A percentile compares a stretch with the other conserved stretches of the same genome.
These are phyloP conservation scores for Hyphodiscus sp. DNA, from an alignment of 2,329 filamentous ascomycete genomes.

Conservation along the genomic window DNA sequence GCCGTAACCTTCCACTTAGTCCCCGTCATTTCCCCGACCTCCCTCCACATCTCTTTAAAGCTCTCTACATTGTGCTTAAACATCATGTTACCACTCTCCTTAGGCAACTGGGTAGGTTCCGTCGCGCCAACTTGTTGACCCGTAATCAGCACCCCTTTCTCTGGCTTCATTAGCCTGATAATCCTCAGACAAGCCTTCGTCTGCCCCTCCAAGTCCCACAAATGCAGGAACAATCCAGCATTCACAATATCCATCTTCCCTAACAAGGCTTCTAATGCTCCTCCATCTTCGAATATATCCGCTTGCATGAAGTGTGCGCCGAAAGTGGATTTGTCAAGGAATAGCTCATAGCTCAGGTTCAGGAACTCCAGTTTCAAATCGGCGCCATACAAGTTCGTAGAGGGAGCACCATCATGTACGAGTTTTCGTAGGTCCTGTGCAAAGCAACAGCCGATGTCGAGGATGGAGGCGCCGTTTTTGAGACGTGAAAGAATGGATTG, in stretches of 20 bases:
- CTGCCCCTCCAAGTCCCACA: conserved; percentile 31
- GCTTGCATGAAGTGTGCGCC: conserved; percentile 29
- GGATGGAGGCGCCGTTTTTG: conserved; percentile 10
- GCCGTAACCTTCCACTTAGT: conserved; percentile 23
- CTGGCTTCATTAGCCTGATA: conserved; percentile 15
- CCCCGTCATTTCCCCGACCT: conserved; percentile 18
- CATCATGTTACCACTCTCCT: background rate
- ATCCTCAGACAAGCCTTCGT: conserved; percentile 5
- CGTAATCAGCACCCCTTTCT: conserved; percentile 7
- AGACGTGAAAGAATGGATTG: conserved; percentile 1
- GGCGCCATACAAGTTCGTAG: conserved; percentile 25
- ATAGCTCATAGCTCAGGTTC: conserved; percentile 33
- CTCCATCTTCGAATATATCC: conserved; percentile 28
- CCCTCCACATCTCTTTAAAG: conserved; percentile 17
- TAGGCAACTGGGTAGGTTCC: conserved; percentile 2
- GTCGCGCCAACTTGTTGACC: conserved; percentile 11
- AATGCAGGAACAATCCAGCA: conserved; percentile 12
- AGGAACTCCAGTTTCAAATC: conserved; percentile 30
- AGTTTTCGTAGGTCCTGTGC: conserved; percentile 35
- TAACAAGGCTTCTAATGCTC: conserved; percentile 29
- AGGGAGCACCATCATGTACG: conserved; percentile 29
- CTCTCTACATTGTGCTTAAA: conserved; percentile 15
- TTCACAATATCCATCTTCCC: conserved; percentile 22
- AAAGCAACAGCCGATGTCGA: conserved; percentile 34
- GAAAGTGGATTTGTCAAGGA: conserved; percentile 30